Percentiles rank a stretch among this genome's conserved stretches.
Conservation (phyloP, 2,329 filamentous ascomycete genomes). For the Monilinia aucupariae region DNA sequence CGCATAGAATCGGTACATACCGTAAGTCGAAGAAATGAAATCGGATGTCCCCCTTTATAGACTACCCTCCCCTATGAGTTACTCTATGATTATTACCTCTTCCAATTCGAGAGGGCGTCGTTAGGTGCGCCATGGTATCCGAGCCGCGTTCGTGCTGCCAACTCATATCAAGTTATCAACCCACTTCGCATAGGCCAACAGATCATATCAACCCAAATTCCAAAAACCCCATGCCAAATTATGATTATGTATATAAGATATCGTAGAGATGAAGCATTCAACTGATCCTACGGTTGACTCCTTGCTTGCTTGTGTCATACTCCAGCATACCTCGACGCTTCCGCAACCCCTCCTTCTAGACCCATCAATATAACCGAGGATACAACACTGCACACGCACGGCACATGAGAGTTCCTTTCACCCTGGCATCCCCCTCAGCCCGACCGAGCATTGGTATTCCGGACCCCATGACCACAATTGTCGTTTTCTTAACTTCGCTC, state of each 20-base stretch:
- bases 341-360: background rate
- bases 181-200: background rate
- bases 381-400: background rate
- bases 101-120: too few relatives aligned
- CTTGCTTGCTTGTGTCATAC: background rate
- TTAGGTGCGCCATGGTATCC: background rate
- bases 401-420: background rate
- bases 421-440: background rate
- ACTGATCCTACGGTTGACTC: background rate
- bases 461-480: background rate
- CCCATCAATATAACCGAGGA: slow-evolving; percentile 2
- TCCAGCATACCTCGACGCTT: background rate
- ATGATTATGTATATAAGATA: background rate
- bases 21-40: background rate
- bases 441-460: background rate
- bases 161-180: background rate
- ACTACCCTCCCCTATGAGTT: background rate
- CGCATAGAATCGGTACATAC: background rate
- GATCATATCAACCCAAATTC: background rate
- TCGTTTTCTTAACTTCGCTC: background rate
- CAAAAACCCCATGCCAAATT: background rate
- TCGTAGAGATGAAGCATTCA: background rate
- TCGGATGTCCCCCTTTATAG: background rate
- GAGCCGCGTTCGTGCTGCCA: background rate
- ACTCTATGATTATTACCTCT: background rate